phyloP scores from a whole-genome alignment of 257 asterid species.

The Petrea volubilis region DNA sequence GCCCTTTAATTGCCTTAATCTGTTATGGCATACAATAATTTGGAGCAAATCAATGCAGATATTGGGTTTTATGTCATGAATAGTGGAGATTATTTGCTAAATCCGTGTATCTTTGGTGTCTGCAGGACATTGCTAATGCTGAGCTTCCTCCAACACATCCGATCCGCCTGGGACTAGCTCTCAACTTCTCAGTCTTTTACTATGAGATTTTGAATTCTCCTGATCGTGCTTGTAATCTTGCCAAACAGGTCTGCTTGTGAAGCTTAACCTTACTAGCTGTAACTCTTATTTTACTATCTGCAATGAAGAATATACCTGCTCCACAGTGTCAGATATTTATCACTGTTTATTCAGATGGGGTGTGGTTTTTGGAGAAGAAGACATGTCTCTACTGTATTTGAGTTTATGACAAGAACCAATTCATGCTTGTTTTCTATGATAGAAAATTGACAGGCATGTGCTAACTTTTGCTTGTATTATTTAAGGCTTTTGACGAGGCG shows the following conservation, averaged over 20 bases:
- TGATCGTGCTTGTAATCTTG: constrained; percentile 56
- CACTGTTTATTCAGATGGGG: background rate
- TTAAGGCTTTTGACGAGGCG: constrained; percentile 61
- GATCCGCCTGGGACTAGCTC: constrained; percentile 55
- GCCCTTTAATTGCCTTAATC: background rate
- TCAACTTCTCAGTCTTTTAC: constrained; percentile 59
- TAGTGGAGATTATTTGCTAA: background rate
- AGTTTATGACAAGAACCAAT: background rate
- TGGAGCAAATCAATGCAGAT: constrained; percentile 3
- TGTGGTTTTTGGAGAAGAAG: background rate
- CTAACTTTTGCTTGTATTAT: background rate
- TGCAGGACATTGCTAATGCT: constrained; percentile 48
- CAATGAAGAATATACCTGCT: background rate
- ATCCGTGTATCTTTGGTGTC: background rate
- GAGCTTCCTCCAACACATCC: constrained; percentile 62
- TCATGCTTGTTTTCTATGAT: background rate
- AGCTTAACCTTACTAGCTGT: background rate
- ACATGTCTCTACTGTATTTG: background rate
- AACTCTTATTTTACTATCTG: background rate
- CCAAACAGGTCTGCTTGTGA: constrained; percentile 44
- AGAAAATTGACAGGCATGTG: background rate
- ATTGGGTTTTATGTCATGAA: background rate
- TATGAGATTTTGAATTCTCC: constrained; percentile 61
- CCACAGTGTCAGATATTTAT: background rate
- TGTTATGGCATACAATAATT: background rate